phyloP scores from a whole-genome alignment of 2,329 filamentous ascomycete genomes.

The Trichoderma oligosporum region DNA sequence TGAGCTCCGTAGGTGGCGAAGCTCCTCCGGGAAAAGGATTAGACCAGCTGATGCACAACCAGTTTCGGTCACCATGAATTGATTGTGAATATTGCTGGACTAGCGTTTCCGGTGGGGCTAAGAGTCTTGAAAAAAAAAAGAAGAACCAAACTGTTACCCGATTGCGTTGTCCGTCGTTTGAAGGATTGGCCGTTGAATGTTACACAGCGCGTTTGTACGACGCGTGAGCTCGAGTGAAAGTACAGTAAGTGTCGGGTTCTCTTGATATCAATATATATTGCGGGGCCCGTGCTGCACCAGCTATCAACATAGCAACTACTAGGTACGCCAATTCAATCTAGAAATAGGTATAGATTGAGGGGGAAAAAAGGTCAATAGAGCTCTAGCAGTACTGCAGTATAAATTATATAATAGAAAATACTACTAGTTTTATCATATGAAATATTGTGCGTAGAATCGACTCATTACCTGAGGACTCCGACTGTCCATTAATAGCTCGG shows the following conservation, averaged over 20 bases:
- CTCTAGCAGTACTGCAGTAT: no score
- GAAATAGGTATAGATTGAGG: no score
- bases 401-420: no score
- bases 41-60: background rate
- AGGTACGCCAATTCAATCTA: background rate
- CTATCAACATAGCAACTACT: no score
- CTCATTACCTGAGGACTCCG: no score
- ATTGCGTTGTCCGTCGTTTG: background rate
- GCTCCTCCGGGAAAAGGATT: no score
- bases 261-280: slow-evolving; percentile 5
- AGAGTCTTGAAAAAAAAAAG: background rate
- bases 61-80: background rate
- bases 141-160: background rate
- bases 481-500: no score
- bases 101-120: background rate
- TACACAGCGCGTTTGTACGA: slow-evolving; percentile 6
- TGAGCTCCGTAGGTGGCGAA: no score
- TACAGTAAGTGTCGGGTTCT: no score
- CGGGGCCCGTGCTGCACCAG: background rate
- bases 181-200: background rate
- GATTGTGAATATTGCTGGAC: background rate
- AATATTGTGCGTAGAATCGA: no score
- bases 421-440: no score
- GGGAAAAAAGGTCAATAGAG: no score
- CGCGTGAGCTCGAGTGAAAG: slow-evolving; percentile 14